These are phyloP conservation scores for Umbellularia californica DNA, from an alignment of 164 flowering plant species.

Conservation along the genomic window DNA sequence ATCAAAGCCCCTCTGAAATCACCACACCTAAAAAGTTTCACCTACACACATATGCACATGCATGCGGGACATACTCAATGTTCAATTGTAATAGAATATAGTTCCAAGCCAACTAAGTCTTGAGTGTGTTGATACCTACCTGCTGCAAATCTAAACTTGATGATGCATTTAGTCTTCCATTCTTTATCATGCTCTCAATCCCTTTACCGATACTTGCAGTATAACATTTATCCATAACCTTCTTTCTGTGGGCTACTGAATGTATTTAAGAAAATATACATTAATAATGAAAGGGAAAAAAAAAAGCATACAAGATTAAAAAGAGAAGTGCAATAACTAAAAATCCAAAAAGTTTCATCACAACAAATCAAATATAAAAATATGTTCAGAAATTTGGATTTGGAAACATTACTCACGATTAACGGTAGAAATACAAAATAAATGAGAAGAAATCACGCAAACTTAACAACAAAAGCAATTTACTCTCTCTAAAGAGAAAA, in stretches of 20 bases:
- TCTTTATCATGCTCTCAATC: conserved; percentile 69
- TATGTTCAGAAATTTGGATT: no score
- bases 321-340: neutral
- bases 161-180: conserved; percentile 58
- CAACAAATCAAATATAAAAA: no score
- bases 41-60: no score
- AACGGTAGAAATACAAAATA: neutral
- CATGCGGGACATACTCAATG: no score
- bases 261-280: conserved; percentile 11
- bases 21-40: no score
- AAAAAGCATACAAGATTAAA: neutral
- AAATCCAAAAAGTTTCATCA: no score
- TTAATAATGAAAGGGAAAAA: neutral
- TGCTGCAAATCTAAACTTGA: conserved; percentile 73
- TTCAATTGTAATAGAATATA: no score
- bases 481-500: no score
- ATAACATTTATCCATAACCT: conserved; percentile 56
- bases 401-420: neutral
- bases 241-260: conserved; percentile 68
- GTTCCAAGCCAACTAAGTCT: no score
- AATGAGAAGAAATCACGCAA: neutral
- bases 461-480: no score
- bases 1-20: no score
- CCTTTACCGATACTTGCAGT: conserved; percentile 41
- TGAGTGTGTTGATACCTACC: conserved; percentile 37